Evolutionary conservation across 495 filamentous ascomycete genomes (phyloP), one percentile per base, ranked within the genome.

Genomic region (Penicillium bovifimosum): DNA sequence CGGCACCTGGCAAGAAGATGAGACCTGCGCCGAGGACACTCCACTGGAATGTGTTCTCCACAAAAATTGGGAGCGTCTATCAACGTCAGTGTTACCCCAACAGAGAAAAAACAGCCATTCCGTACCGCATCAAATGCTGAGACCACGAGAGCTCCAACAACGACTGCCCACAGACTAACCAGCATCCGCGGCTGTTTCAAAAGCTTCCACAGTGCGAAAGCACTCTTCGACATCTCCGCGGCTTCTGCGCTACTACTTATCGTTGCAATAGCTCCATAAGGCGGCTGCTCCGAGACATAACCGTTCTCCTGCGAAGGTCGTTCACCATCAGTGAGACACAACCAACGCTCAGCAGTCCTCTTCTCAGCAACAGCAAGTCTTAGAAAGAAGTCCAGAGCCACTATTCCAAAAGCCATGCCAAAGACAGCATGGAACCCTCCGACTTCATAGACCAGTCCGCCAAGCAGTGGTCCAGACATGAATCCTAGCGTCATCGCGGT

Each of bases 391-490:
- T 90, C 86, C 31, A 88, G 50, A 13, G 61, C 68, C 34, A 88
- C 75, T 24, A 88, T 58, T 1, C 68, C 81, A 63, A 87, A 88
- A 16, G 78, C 73, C 70, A 87, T 80, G 35, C 73, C 80, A 55
- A 80, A 89, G 0, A 87, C 84, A 2, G 79, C 70, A 62, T 84
- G 82, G 55, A 87, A 89, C 2, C 86, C 86, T 8, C 68, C 77
- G 5, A 63, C 64, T 6, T 72, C 74, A 56, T 88, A 90, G 0
- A 90, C 81, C 0, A 88, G 65, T 9, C 88, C 87, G 2, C 88
- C 87, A 6, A 91, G 72, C 18, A 88, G 60, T 1, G 88, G 88
- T 1, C 80, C 84, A 5, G 88, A 55, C 31, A 91, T 70, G 42
- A 86, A 68, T 1, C 76, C 84, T 6, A 87, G 49, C 46, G 74